Conservation (phyloP, 805 yeast species). For the Teunomyces funiuensis region DNA sequence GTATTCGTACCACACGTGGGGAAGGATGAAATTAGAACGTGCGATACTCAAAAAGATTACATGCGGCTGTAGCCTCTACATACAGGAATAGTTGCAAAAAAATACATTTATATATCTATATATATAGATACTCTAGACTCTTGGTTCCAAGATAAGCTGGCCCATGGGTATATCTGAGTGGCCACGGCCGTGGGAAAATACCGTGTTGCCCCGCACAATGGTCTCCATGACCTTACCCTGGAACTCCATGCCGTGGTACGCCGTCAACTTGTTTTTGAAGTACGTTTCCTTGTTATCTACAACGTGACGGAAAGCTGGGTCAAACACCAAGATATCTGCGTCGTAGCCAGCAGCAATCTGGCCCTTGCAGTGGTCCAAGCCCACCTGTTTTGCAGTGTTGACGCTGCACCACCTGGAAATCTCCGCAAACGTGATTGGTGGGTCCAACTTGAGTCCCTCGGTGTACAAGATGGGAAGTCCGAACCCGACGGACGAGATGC, state of each 20-base stretch:
- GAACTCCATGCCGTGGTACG: constrained; percentile 71
- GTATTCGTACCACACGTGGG: constrained; percentile 6
- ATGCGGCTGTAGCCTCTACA: too few relatives aligned
- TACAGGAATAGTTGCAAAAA: constrained; percentile 1
- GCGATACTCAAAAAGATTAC: not conserved
- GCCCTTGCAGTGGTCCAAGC: constrained; percentile 73
- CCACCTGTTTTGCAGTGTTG: constrained; percentile 86
- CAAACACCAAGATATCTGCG: constrained; percentile 86
- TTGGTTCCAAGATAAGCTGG: constrained; percentile 56
- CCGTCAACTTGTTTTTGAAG: constrained; percentile 87
- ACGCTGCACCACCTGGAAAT: constrained; percentile 77
- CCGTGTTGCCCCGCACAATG: constrained; percentile 69
- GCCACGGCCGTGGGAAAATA: constrained; percentile 59
- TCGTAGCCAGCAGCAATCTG: constrained; percentile 70
- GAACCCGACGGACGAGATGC: constrained; percentile 88
- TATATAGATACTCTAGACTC: constrained; percentile 25
- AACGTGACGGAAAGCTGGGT: constrained; percentile 51
- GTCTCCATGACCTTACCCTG: constrained; percentile 80
- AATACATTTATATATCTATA: too few relatives aligned
- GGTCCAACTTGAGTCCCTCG: constrained; percentile 56
- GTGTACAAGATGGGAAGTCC: constrained; percentile 84
- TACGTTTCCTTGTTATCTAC: constrained; percentile 56
- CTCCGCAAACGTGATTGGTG: constrained; percentile 55
- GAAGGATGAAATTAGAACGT: not conserved
- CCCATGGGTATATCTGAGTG: constrained; percentile 61